These are phyloP conservation scores for Penicillium bovifimosum DNA, from an alignment of 495 filamentous ascomycete genomes.

Conservation along the genomic window DNA sequence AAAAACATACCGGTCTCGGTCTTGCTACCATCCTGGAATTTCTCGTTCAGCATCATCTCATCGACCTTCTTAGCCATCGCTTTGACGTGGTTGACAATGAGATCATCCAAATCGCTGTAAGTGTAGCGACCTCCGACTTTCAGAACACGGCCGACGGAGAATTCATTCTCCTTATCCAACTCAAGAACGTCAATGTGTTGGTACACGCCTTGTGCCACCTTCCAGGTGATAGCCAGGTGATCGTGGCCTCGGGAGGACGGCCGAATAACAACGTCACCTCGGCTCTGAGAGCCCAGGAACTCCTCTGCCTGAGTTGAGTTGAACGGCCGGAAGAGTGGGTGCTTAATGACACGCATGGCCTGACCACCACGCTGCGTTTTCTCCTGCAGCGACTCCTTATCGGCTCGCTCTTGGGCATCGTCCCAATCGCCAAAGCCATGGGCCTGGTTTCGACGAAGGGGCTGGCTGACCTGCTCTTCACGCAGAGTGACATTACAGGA, in stretches of 20 bases:
- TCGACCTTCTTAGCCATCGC: slow-evolving; percentile 97
- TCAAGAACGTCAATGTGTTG: slow-evolving; percentile 98
- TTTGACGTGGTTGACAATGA: slow-evolving; percentile 95
- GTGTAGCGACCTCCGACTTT: slow-evolving; percentile 81
- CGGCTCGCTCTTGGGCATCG: slow-evolving; percentile 66
- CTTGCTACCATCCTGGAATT: slow-evolving; percentile 76
- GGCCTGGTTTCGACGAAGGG: slow-evolving; percentile 59
- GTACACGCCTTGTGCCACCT: slow-evolving; percentile 88
- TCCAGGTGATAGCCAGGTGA: slow-evolving; percentile 96
- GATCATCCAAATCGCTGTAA: slow-evolving; percentile 92
- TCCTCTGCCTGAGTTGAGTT: slow-evolving; percentile 92
- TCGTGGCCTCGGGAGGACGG: slow-evolving; percentile 91
- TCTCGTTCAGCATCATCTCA: slow-evolving; percentile 88
- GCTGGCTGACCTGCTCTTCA: slow-evolving; percentile 68
- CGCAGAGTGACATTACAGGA: slow-evolving; percentile 75
- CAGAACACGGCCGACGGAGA: slow-evolving; percentile 78
- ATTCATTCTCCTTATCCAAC: slow-evolving; percentile 92
- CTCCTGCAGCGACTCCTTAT: slow-evolving; percentile 69
- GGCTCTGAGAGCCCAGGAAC: slow-evolving; percentile 74
- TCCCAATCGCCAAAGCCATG: slow-evolving; percentile 82
- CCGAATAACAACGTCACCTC: slow-evolving; percentile 89
- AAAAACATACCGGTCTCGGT: slow-evolving; percentile 71
- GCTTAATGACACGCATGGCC: slow-evolving; percentile 90
- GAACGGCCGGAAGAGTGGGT: slow-evolving; percentile 89
- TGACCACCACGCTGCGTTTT: slow-evolving; percentile 78